Conservation (phyloP, 306 rosid species). For the Casuarina glauca region DNA sequence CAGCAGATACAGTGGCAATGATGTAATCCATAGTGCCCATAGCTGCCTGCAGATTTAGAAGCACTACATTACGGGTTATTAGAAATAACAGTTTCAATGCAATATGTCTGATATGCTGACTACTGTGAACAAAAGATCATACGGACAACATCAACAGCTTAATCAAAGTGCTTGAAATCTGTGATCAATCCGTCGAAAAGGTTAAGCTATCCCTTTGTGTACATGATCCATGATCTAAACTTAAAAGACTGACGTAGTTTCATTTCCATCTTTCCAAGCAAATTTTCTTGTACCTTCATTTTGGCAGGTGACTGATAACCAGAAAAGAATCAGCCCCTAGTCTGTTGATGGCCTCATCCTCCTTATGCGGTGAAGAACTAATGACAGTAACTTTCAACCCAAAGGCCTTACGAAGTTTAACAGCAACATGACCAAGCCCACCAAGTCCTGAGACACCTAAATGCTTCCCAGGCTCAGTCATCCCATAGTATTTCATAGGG, state of each 20-base stretch:
- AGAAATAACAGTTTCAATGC: conserved; percentile 2
- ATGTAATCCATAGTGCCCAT: conserved; percentile 81
- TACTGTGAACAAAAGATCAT: conserved; percentile 7
- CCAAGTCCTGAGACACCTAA: conserved; percentile 96
- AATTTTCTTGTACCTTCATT: no score
- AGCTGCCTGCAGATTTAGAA: conserved; percentile 54
- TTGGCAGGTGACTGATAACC: conserved; percentile 59
- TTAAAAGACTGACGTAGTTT: no score
- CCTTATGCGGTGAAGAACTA: conserved; percentile 65
- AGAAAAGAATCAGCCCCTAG: conserved; percentile 91
- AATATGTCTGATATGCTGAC: conserved; percentile 10
- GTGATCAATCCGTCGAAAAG: neutral
- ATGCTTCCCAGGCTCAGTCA: conserved; percentile 85
- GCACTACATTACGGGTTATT: neutral
- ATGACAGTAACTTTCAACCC: conserved; percentile 93
- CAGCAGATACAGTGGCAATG: conserved; percentile 80
- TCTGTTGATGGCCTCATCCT: conserved; percentile 57
- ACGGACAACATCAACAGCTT: neutral
- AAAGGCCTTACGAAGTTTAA: conserved; percentile 83
- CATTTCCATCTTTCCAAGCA: no score
- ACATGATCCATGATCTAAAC: no score
- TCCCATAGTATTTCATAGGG: no score
- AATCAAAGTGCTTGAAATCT: neutral
- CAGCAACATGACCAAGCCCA: conserved; percentile 91
- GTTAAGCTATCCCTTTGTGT: no score